Base-by-base conservation (phyloP, 345 rosid species). In the Citrus cavaleriei region DNA sequence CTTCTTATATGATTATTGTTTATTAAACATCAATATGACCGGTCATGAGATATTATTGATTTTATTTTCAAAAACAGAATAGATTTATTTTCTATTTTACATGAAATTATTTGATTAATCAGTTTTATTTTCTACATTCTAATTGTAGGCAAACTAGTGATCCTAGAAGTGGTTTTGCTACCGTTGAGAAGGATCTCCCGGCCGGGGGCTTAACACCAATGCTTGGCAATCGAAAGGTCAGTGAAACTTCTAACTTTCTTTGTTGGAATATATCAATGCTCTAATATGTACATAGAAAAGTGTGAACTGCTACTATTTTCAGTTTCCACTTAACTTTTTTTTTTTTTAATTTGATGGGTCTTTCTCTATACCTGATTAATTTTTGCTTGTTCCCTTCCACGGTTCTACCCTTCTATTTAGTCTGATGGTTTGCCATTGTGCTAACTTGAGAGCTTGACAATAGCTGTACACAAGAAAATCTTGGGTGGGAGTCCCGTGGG, bases 171-270 rank as follows among this genome's bases (percentile, higher is more conserved):
- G 95, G 98, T 35, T 92, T 92, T 82, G 98, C 93, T 64, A 92
- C 95, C 38, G 94, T 92, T 73, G 97, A 93, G 91, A 93, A 92
- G 85, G 98, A 91, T 80, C 75, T 87, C 82, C 93, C 91, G 0
- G 51, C 51, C 0, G 98, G 98, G 72, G 86, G 92, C 74, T 85
- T 93, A 82, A 95, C 98, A 32, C 97, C 98, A 21, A 93, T 95
- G 98, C 97, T 95, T 59, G 98, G 98, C 70, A 94, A 91, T 84
- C 88, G 86, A 84, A 93, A 95, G 97, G 98, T 88, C 75, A 86
- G 90, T 80, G 66, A 54, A 67, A 37, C 42, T 64, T 68, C 62
- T 3, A 42, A 58, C 28, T 13, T 42, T 77, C 9, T 66, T 9
- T 74, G 65, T 24, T 51, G 19, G 64, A 62, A 64, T 60, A 14